These are phyloP conservation scores for Suillus americanus DNA, from an alignment of 768 basidiomycete genomes.

Conservation along the genomic window DNA sequence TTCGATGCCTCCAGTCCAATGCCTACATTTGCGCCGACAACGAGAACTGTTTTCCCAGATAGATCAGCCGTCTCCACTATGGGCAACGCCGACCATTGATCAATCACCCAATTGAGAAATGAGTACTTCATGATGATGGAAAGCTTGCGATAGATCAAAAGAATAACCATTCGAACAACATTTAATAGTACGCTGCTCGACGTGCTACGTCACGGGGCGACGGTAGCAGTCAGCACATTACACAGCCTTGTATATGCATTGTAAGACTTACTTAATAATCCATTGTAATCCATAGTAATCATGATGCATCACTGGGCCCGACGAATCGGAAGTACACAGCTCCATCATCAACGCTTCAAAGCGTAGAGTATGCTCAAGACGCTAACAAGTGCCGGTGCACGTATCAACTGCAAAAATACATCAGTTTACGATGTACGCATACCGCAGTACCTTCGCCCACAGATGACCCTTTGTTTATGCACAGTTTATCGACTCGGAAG, in stretches of 20 bases:
- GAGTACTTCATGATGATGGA: constrained; percentile 13
- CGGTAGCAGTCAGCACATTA: neutral
- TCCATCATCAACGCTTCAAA: too few species aligned
- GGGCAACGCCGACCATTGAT: constrained; percentile 19
- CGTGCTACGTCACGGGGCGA: neutral
- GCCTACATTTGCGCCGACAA: constrained; percentile 34
- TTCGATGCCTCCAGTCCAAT: constrained; percentile 32
- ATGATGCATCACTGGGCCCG: too few species aligned
- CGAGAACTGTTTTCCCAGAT: constrained; percentile 28
- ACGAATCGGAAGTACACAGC: too few species aligned
- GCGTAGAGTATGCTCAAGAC: too few species aligned
- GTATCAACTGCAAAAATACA: too few species aligned
- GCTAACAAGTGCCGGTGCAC: too few species aligned
- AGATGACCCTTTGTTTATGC: too few species aligned
- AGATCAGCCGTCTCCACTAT: constrained; percentile 22
- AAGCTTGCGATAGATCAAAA: neutral
- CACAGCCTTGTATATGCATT: neutral
- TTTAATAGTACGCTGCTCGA: neutral
- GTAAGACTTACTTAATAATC: neutral
- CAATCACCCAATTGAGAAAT: constrained; percentile 1
- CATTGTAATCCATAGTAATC: neutral
- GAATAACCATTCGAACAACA: neutral
- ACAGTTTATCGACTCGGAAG: too few species aligned
- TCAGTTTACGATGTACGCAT: too few species aligned
- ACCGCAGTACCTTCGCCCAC: too few species aligned